Percentiles rank a stretch among this genome's conserved stretches.
phyloP scores from a whole-genome alignment of 2,329 filamentous ascomycete species.

The Penicillium corylophilum region DNA sequence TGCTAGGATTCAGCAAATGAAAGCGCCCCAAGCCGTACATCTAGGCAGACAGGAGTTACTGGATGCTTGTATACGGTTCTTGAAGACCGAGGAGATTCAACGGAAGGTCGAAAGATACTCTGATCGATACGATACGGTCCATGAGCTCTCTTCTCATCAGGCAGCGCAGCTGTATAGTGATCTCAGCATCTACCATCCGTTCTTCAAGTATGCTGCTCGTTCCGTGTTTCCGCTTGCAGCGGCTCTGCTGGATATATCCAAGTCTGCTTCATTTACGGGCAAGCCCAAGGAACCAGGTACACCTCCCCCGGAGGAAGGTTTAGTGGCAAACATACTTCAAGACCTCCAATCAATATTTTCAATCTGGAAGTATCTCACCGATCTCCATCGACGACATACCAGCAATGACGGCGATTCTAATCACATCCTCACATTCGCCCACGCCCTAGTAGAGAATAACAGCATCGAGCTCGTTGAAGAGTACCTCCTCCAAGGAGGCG shows the following conservation, averaged over 20 bases:
- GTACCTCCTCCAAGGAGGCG: not conserved
- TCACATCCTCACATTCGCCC: not conserved
- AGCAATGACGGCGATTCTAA: not conserved
- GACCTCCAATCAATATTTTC: not conserved
- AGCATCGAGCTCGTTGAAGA: not conserved
- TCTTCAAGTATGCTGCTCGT: not conserved
- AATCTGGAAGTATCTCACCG: not conserved
- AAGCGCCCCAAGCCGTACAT: not conserved
- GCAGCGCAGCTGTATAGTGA: not conserved
- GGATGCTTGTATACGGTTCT: not conserved
- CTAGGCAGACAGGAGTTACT: not conserved
- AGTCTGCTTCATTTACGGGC: not conserved
- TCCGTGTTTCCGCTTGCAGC: not conserved
- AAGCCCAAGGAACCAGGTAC: too few relatives aligned
- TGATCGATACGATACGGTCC: not conserved
- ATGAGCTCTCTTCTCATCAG: not conserved
- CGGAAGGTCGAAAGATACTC: not conserved
- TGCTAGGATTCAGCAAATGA: not conserved
- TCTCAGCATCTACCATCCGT: not conserved
- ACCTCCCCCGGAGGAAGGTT: not conserved
- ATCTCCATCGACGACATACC: not conserved
- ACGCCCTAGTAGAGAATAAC: not conserved
- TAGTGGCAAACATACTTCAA: not conserved
- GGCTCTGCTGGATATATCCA: not conserved
- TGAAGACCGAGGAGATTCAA: not conserved